Percentiles rank a stretch among this genome's conserved stretches.
Evolutionary conservation across 2,329 filamentous ascomycete species (phyloP).

Genomic region (Aspergillus sergii): DNA sequence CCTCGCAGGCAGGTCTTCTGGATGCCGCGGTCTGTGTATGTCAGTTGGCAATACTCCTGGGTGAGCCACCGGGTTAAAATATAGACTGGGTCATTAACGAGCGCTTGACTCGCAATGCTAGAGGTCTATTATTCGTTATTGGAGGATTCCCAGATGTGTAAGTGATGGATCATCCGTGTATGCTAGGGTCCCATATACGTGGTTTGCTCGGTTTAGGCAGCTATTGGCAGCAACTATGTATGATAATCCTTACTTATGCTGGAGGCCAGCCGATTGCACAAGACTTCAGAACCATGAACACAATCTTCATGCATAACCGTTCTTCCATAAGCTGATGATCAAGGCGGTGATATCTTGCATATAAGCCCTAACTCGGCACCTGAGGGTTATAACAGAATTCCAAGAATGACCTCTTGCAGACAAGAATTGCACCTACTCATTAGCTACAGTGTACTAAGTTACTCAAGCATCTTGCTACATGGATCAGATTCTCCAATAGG

Average conservation of each 20-base stretch:
- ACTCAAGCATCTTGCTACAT: not conserved
- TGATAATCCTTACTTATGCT: not conserved
- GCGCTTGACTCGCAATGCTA: not conserved
- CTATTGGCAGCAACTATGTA: too few species aligned
- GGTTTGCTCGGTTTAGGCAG: too few species aligned
- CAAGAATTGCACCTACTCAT: not conserved
- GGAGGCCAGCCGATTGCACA: not conserved
- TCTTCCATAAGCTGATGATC: not conserved
- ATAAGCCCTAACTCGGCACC: not conserved
- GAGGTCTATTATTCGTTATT: not conserved
- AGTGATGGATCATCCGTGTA: not conserved
- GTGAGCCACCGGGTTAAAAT: not conserved
- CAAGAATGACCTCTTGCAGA: not conserved
- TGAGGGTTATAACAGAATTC: not conserved
- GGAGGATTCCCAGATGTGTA: not conserved
- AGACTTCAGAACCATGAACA: not conserved
- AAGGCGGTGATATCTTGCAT: too few species aligned
- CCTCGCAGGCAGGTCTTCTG: not conserved
- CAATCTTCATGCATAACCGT: not conserved
- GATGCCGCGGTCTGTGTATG: too few species aligned
- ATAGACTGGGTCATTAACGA: not conserved
- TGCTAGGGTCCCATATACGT: not conserved
- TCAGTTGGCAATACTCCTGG: not conserved
- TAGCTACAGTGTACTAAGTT: not conserved
- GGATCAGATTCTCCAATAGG: not conserved